Percentiles rank a stretch among this genome's conserved stretches.
phyloP scores from a whole-genome alignment of 768 basidiomycete genomes.

The Naganishia antarctica region DNA sequence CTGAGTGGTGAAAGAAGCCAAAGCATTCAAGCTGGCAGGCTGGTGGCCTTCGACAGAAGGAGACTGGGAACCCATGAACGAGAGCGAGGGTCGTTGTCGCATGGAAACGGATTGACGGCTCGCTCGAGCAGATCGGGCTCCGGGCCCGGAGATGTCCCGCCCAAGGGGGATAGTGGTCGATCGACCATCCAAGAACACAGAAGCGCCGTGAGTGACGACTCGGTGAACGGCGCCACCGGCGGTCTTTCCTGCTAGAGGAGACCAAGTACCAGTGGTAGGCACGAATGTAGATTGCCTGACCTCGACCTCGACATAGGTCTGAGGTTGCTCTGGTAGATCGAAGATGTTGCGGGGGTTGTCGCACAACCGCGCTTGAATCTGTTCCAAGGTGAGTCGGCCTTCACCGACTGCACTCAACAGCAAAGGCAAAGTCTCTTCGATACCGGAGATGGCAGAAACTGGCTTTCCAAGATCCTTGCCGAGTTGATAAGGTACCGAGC shows the following conservation, averaged over 20 bases:
- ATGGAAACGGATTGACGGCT: slow-evolving; percentile 47
- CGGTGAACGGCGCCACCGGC: slow-evolving; percentile 77
- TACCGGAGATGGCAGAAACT: slow-evolving; percentile 68
- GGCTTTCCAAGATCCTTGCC: slow-evolving; percentile 60
- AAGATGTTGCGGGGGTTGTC: slow-evolving; percentile 93
- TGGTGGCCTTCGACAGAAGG: slow-evolving; percentile 22
- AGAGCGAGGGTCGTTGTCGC: slow-evolving; percentile 35
- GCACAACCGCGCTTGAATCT: slow-evolving; percentile 73
- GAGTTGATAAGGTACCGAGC: slow-evolving; percentile 72
- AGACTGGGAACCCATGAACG: slow-evolving; percentile 23
- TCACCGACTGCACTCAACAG: slow-evolving; percentile 77
- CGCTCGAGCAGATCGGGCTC: slow-evolving; percentile 38
- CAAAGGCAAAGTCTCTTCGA: slow-evolving; percentile 80
- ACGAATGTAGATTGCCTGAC: slow-evolving; percentile 64
- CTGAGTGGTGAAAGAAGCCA: slow-evolving; percentile 27
- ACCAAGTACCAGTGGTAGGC: slow-evolving; percentile 61
- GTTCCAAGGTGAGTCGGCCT: slow-evolving; percentile 72
- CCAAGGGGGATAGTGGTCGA: slow-evolving; percentile 55
- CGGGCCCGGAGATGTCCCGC: slow-evolving; percentile 50
- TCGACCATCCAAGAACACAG: slow-evolving; percentile 78
- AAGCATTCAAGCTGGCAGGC: slow-evolving; percentile 38
- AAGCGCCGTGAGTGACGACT: slow-evolving; percentile 83
- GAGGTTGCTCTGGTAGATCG: slow-evolving; percentile 74
- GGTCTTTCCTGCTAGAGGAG: slow-evolving; percentile 64
- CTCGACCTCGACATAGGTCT: slow-evolving; percentile 89